Evolutionary conservation across 345 rosid genomes (phyloP), one percentile per base, ranked within the genome.

Genomic region (Abelmoschus esculentus): DNA sequence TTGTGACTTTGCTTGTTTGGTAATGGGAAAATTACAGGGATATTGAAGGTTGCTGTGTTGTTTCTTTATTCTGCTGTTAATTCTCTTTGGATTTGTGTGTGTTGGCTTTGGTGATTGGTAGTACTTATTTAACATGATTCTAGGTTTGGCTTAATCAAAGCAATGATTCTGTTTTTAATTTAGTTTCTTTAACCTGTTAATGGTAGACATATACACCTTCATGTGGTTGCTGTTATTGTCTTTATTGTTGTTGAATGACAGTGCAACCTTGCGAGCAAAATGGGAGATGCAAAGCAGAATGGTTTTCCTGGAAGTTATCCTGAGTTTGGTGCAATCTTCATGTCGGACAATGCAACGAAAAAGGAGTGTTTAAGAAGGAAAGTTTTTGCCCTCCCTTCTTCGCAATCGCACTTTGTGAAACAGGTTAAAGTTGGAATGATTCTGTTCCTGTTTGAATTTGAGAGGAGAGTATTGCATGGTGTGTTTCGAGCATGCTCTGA

Each of bases 381-480:
- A 74, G 70, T 89, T 60, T 83, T 91, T 22, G 97, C 90, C 29
- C 90, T 87, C 80, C 91, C 96, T 3, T 69, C 68, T 19, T 65
- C 70, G 17, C 80, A 67, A 29, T 76, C 60, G 0, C 26, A 59
- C 9, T 89, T 91, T 70, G 92, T 91, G 29, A 78, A 70, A 66
- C 86, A 82, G 40, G 82, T 89, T 68, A 91, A 86, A 80, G 78
- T 80, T 57, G 95, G 97, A 63, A 91, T 89, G 97, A 22, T 82
- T 28, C 70, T 91, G 58, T 91, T 91, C 78, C 76, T 86, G 61
- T 91, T 87, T 74, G 92, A 91, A 42, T 86, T 71, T 54, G 89
- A 83, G 78, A 85, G 50, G 70, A 82, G 90, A 73, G 74, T 81
- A 70, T 86, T 91, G 11, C 81, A 85, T 65, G 97, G 92, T 40